These are phyloP conservation scores for Crinitomyces ghanaensis DNA, from an alignment of 805 yeast species.

Conservation along the genomic window DNA sequence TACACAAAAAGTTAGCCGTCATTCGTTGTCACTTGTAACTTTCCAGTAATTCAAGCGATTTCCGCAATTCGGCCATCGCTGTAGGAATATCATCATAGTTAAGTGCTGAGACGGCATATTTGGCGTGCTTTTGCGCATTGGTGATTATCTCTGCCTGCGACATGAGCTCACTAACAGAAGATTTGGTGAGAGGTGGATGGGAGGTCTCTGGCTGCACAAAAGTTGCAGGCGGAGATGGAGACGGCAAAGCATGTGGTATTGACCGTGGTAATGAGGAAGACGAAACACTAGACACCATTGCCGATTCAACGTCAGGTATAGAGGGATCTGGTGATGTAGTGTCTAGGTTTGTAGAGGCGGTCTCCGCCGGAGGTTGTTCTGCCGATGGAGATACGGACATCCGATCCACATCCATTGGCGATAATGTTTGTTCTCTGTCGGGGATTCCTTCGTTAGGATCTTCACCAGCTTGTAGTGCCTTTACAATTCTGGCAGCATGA, in stretches of 20 bases:
- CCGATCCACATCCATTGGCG: too few relatives aligned
- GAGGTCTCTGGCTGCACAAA: constrained; percentile 6
- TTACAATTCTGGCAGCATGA: constrained; percentile 48
- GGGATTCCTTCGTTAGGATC: constrained; percentile 61
- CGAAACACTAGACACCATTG: too few relatives aligned
- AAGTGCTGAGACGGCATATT: constrained; percentile 61
- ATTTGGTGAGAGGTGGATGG: constrained; percentile 11
- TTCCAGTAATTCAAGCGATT: constrained; percentile 33
- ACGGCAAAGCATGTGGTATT: too few relatives aligned
- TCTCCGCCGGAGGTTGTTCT: too few relatives aligned
- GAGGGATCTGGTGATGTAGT: too few relatives aligned
- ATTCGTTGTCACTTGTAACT: too few relatives aligned
- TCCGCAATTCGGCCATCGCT: constrained; percentile 43
- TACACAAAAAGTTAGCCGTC: too few relatives aligned
- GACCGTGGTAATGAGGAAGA: too few relatives aligned
- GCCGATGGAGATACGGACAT: too few relatives aligned
- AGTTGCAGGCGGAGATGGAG: constrained; percentile 8
- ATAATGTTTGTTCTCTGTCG: too few relatives aligned
- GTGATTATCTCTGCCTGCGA: constrained; percentile 28
- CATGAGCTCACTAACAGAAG: constrained; percentile 21
- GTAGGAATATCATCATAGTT: constrained; percentile 60
- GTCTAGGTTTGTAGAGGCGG: too few relatives aligned
- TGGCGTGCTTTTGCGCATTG: constrained; percentile 50
- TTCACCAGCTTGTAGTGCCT: constrained; percentile 35
- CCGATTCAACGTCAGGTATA: too few relatives aligned